Percentiles rank a stretch among this genome's conserved stretches.
phyloP scores from a whole-genome alignment of 192 early-diverging fungal species.

The Backusella luteola region DNA sequence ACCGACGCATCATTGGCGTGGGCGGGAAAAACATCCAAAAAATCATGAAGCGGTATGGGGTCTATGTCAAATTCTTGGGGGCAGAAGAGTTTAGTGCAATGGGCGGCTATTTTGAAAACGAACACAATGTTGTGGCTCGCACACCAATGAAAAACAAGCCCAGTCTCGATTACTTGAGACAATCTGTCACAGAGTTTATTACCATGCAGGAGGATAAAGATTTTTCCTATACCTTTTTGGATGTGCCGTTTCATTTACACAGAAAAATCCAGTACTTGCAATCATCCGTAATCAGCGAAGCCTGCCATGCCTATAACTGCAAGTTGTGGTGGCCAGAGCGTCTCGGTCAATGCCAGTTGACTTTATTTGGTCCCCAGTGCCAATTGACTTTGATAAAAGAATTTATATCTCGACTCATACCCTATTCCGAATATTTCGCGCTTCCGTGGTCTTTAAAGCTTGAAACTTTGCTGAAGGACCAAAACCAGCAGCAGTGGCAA shows the following conservation, averaged over 20 bases:
- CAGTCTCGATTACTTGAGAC: conserved; percentile 61
- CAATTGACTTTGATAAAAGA: conserved; percentile 46
- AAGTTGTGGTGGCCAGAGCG: conserved; percentile 61
- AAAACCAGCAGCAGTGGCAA: neutral
- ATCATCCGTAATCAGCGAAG: conserved; percentile 32
- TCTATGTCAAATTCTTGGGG: conserved; percentile 81
- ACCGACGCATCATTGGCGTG: conserved; percentile 81
- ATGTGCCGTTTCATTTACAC: conserved; percentile 36
- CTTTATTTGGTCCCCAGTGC: conserved; percentile 54
- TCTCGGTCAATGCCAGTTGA: conserved; percentile 53
- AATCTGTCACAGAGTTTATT: conserved; percentile 63
- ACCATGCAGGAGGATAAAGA: conserved; percentile 43
- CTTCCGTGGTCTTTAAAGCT: neutral
- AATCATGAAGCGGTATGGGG: conserved; percentile 83
- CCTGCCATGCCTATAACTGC: conserved; percentile 46
- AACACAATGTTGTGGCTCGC: conserved; percentile 81
- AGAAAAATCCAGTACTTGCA: conserved; percentile 14
- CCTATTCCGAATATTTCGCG: conserved; percentile 34
- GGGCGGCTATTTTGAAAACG: conserved; percentile 78
- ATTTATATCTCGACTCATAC: conserved; percentile 41
- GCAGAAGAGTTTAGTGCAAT: conserved; percentile 68
- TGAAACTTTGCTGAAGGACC: neutral
- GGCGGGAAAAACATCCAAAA: conserved; percentile 83
- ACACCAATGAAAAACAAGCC: conserved; percentile 73
- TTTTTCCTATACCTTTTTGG: conserved; percentile 36